Base-by-base conservation (phyloP, 2,329 filamentous ascomycete species). In the Trichoderma oligosporum region DNA sequence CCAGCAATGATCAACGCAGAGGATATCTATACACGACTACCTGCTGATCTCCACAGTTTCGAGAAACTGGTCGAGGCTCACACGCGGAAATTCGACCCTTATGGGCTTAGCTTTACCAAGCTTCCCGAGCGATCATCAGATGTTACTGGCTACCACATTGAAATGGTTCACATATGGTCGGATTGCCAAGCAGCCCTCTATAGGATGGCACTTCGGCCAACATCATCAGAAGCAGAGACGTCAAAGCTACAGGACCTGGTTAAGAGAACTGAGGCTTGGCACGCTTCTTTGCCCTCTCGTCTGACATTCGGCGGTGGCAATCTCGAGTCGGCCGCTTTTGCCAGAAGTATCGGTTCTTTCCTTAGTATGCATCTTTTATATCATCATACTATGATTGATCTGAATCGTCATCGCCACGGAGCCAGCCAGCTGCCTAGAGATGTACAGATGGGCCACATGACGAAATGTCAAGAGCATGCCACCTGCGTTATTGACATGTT, bases 321-420 rank as follows among this genome's bases (percentile, higher is more conserved):
- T 57, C 72, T 89, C 12, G 78, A 83, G 42, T 73, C 75, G 27
- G 82, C 80, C 39, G 76, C 82, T 6, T 71, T 76, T 27, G 79
- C 80, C 24, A 82, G 72, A 14, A 71, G 80, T 62, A 74, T 80
- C 1, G 83, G 83, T 4, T 77, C 78, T 0, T 86, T 85, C 65
- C 71, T 88, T 55, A 81, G 80, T 1, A 80, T 88, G 69, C 86
- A 89, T 67, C 73, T 86, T 25, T 73, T 88, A n/a, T 86, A 86
- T 67, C 80, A 87, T 66, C 79, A 82, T 45, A 78, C 83, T 0
- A 71, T 83, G 64, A 80, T 88, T 70, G 84, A 84, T 62, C 74
- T 89, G 27, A 85, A 87, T 63, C 80, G 87, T 36, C 81, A 87
- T 64, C 77, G 78, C 11, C 74, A 76, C 8, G 71, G 74, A 11